phyloP scores from a whole-genome alignment of 2,329 filamentous ascomycete genomes.

The Nothomitra cinnamomea region DNA sequence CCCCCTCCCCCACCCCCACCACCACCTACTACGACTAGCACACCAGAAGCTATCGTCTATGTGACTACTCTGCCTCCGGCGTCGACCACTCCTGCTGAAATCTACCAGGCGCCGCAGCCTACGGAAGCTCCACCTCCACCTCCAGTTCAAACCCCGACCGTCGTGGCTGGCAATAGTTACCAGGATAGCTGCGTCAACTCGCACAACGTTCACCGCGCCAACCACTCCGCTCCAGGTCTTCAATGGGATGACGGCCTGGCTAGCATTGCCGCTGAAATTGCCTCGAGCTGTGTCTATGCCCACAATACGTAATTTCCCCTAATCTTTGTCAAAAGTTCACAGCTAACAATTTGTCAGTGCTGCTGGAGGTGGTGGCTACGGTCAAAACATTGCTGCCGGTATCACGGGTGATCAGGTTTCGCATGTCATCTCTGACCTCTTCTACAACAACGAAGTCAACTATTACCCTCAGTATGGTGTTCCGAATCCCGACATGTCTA shows the following conservation, averaged over 20 bases:
- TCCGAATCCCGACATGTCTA: conserved; percentile 41
- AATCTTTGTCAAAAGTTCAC: background rate
- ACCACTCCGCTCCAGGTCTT: conserved; percentile 54
- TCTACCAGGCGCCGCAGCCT: conserved; percentile 5
- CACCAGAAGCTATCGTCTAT: background rate
- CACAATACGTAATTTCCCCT: conserved; percentile 56
- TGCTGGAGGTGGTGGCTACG: conserved; percentile 49
- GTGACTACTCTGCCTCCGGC: conserved; percentile 7
- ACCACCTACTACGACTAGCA: background rate
- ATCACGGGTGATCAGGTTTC: conserved; percentile 39
- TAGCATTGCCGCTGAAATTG: conserved; percentile 44
- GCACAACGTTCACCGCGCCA: conserved; percentile 76
- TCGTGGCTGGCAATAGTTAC: conserved; percentile 12
- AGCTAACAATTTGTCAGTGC: conserved; percentile 7
- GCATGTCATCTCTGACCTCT: conserved; percentile 58
- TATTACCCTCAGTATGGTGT: conserved; percentile 39
- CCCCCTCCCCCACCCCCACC: background rate
- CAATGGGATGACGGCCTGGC: conserved; percentile 49
- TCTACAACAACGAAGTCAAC: conserved; percentile 70
- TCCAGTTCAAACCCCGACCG: conserved; percentile 1
- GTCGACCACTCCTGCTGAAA: conserved; percentile 4
- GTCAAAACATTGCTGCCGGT: conserved; percentile 79
- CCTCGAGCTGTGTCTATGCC: conserved; percentile 49
- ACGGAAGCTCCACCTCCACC: conserved; percentile 3
- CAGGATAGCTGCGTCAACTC: conserved; percentile 38